phyloP scores from a whole-genome alignment of 202 grass and related monocot species.

The Panicum virgatum region DNA sequence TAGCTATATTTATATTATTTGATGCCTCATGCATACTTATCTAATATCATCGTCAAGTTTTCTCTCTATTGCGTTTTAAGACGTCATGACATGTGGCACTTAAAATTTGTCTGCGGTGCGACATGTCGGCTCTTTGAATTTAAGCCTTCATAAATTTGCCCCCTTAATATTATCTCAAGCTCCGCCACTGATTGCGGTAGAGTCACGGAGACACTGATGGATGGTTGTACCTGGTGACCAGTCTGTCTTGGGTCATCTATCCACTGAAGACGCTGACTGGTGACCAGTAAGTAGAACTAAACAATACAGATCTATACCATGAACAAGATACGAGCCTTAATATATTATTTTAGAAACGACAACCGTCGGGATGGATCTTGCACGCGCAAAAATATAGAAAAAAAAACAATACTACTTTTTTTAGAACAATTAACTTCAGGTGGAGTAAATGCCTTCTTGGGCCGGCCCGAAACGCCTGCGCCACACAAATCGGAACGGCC shows the following conservation, averaged over 20 bases:
- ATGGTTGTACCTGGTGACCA: background rate
- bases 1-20: too few species aligned
- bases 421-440: background rate
- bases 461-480: constrained; percentile 12
- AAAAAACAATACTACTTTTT: background rate
- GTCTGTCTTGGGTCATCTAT: background rate
- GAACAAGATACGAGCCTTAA: too few species aligned
- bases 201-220: background rate
- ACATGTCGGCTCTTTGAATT: too few species aligned
- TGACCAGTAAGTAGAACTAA: background rate
- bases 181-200: too few species aligned
- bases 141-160: too few species aligned
- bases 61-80: too few species aligned
- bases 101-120: too few species aligned
- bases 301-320: background rate
- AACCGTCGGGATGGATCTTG: background rate
- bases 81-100: too few species aligned
- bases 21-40: too few species aligned
- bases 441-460: background rate
- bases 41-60: too few species aligned
- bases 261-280: background rate
- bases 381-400: background rate
- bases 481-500: constrained; percentile 10
- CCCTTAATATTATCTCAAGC: too few species aligned
- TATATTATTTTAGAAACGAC: background rate